Evolutionary conservation across 1,139 yeast genomes (phyloP).

Genomic region (Chernovozyma aurita): DNA sequence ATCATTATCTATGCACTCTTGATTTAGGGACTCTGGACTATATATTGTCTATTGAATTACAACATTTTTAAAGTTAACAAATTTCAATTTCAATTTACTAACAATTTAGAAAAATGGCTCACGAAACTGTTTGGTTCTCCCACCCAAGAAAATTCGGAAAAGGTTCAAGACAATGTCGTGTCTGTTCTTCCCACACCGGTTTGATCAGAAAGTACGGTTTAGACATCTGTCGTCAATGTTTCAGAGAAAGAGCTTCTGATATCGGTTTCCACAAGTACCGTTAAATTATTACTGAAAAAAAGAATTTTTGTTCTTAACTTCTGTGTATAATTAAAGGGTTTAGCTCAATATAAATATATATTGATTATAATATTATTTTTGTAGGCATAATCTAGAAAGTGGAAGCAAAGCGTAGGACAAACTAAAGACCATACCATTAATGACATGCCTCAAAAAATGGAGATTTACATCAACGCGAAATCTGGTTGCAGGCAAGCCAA

Average conservation of each 20-base stretch:
- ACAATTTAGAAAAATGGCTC: slow-evolving; percentile 64
- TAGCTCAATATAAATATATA: slow-evolving; percentile 1
- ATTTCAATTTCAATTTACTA: slow-evolving; percentile 1
- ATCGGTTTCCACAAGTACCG: slow-evolving; percentile 99
- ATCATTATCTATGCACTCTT: too few relatives aligned
- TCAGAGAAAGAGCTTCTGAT: slow-evolving; percentile 99
- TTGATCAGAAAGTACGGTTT: slow-evolving; percentile 99
- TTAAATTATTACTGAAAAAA: slow-evolving; percentile 39
- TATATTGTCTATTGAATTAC: too few relatives aligned
- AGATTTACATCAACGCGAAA: too few relatives aligned
- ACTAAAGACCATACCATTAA: too few relatives aligned
- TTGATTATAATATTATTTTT: slow-evolving; percentile 1
- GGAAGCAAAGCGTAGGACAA: neutral
- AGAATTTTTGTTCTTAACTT: slow-evolving; percentile 9
- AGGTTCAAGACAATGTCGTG: slow-evolving; percentile 99
- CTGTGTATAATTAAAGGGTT: slow-evolving; percentile 18
- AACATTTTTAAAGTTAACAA: too few relatives aligned
- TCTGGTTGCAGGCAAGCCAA: too few relatives aligned
- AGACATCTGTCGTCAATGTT: slow-evolving; percentile 99
- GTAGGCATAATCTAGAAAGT: too few relatives aligned
- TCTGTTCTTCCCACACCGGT: slow-evolving; percentile 98
- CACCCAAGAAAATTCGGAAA: slow-evolving; percentile 99
- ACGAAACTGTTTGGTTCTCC: slow-evolving; percentile 99
- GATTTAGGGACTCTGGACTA: too few relatives aligned
- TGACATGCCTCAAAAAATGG: too few relatives aligned